Base-by-base conservation (phyloP, 2,329 filamentous ascomycete species). In the Penicillium fuscoglaucum region DNA sequence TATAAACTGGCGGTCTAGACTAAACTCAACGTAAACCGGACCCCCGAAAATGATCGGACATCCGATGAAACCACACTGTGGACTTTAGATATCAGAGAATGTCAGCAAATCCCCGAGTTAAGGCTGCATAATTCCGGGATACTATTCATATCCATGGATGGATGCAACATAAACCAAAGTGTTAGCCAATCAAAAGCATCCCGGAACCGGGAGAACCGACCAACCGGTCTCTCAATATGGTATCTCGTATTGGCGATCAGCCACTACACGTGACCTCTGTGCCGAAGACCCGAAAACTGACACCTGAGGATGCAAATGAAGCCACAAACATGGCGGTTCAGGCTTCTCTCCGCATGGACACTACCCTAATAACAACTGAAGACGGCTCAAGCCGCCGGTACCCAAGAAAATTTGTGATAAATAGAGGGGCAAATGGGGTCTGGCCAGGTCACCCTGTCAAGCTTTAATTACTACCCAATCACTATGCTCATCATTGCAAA, bases 341-440 rank as follows among this genome's bases (percentile, higher is more conserved):
- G 50, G 39, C 28, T 52, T 28, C 15, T 43, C n/a, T 21, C 15
- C 37, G 2, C 26, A 21, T 31, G 6, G 9, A 37, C 10, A 24
- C 29, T 17, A 15, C 31, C 37, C 17, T 21, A 28, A 56, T 24
- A 17, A 15, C 19, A 26, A 26, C 6, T 19, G 12, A 29, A 21
- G 55, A 43, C 55, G 55, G 49, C 15, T 19, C 55, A 54, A 9
- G 43, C 55, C 55, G 55, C 55, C 49, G 21, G n/a, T 19, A 7
- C 47, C 7, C 26, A 46, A 5, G 12, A 41, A 33, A 33, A 28
- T 52, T 57, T 40, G 19, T 33, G 31, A 29, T 28, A 13, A 37
- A 8, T 3, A 46, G 21, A 43, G 55, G 35, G 43, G 33, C 55
- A 41, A 33, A 57, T 47, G 49, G 35, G 26, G 24, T n/a, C 29